Conservation (phyloP, 1,284 basidiomycete genomes). For the Ceratobasidium sp. region DNA sequence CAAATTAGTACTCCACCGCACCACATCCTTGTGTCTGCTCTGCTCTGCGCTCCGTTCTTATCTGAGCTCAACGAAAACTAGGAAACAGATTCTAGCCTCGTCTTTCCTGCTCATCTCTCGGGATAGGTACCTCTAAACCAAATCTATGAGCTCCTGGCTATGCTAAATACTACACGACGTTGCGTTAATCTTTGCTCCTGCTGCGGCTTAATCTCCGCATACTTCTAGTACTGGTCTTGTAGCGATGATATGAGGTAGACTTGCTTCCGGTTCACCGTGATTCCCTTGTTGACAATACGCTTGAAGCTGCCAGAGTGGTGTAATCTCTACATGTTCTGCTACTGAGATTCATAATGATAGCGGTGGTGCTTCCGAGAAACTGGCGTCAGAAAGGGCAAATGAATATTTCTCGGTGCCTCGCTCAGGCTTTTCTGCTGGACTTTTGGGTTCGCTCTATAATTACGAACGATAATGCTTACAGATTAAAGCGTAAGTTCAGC, state of each 20-base stretch:
- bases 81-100: slow-evolving; percentile 78
- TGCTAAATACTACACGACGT: slow-evolving; percentile 83
- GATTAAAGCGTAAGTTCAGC: no score
- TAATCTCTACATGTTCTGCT: slow-evolving; percentile 68
- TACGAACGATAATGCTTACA: no score
- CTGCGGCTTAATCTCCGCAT: slow-evolving; percentile 68
- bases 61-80: slow-evolving; percentile 63
- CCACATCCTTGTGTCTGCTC: slow-evolving; percentile 54
- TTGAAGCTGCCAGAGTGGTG: slow-evolving; percentile 76
- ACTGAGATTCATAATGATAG: slow-evolving; percentile 69
- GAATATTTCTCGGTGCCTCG: no score
- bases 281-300: slow-evolving; percentile 84
- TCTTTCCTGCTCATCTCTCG: slow-evolving; percentile 67
- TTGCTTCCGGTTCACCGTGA: slow-evolving; percentile 84
- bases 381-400: neutral
- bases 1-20: neutral
- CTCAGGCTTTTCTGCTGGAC: no score
- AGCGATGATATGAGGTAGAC: slow-evolving; percentile 82
- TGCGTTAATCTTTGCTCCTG: slow-evolving; percentile 76
- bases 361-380: no score
- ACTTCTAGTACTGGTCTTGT: slow-evolving; percentile 69
- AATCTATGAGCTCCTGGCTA: slow-evolving; percentile 52
- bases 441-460: no score
- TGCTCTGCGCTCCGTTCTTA: slow-evolving; percentile 58
- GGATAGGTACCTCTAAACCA: slow-evolving; percentile 44